These are phyloP conservation scores for Aspergillus nidulans DNA, from an alignment of 495 filamentous ascomycete genomes.

Conservation along the genomic window DNA sequence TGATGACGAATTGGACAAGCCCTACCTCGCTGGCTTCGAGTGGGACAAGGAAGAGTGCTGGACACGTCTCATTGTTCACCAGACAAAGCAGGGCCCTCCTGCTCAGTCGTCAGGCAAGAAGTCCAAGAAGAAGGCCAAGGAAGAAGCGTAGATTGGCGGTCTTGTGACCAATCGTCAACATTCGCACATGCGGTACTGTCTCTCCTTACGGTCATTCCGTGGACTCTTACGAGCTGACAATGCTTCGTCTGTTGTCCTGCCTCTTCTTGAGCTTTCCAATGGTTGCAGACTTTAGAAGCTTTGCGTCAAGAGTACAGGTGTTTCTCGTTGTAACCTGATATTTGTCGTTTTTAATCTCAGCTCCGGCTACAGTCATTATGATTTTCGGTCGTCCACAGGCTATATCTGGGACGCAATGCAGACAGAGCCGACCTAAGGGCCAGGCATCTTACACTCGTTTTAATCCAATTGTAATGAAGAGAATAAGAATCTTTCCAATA, in stretches of 20 bases:
- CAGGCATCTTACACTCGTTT: slow-evolving; percentile 5
- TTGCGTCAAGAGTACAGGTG: slow-evolving; percentile 25
- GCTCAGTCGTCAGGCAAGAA: slow-evolving; percentile 50
- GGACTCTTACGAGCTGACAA: not conserved
- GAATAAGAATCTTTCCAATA: not conserved
- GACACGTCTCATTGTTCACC: slow-evolving; percentile 73
- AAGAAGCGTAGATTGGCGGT: slow-evolving; percentile 29
- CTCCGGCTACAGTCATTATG: not conserved
- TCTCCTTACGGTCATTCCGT: not conserved
- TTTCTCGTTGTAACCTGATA: slow-evolving; percentile 18
- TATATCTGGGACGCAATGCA: not conserved
- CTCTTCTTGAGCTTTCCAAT: slow-evolving; percentile 17
- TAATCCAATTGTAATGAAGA: slow-evolving; percentile 1
- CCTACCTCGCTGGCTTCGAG: slow-evolving; percentile 87
- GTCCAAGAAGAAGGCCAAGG: slow-evolving; percentile 65
- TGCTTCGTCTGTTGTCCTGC: slow-evolving; percentile 10
- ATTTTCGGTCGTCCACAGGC: slow-evolving; percentile 3
- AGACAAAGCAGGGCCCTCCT: slow-evolving; percentile 61
- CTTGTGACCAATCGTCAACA: not conserved
- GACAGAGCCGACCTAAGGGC: not conserved
- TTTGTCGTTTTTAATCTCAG: not conserved
- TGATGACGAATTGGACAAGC: slow-evolving; percentile 78
- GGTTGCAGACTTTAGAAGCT: slow-evolving; percentile 27
- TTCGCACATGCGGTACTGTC: not conserved
- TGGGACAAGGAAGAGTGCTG: slow-evolving; percentile 87